Base-by-base conservation (phyloP, 176 grass and related monocot genomes). In the Aegilops tauschii region DNA sequence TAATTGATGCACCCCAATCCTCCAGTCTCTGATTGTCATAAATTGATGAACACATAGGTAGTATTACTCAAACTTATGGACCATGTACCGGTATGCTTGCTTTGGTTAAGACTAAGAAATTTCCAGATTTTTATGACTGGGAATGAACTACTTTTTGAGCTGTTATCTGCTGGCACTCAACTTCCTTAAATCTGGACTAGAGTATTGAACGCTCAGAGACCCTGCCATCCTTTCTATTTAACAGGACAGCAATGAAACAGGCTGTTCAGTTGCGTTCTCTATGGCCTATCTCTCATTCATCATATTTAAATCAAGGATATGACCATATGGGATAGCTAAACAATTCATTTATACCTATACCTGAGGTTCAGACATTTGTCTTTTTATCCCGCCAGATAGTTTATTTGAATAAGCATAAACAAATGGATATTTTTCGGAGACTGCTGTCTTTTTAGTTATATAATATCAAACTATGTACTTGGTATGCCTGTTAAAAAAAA, bases 301-400 rank as follows among this genome's bases (percentile, higher is more conserved):
- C 9, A 71, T 79, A 45, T 28, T 69, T 9, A 79, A 88, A 70
- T 63, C 12, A 78, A 17, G 63, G 49, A 83, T 61, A 70, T 21
- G 11, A 0, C 25, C 42, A 50, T 50, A 30, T 49, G 72, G 13
- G 27, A n/a, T 77, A 30, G 30, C 8, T 59, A 34, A 21, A 58
- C 17, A 82, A 44, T 68, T 81, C 12, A 6, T 30, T 49, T 56
- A 6, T 58, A 75, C 67, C 11, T 65, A 34, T 64, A 84, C 36
- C 37, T 32, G 20, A 72, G 20, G 13, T 59, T 59, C 8, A 3
- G 17, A 25, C n/a, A 37, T 36, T 12, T 85, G 12, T 4, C 78
- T 64, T 40, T 64, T 35, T 10, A 67, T 11, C 20, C 10, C n/a
- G 11, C 28, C 0, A 32, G n/a, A 4, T n/a, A 63, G 58, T 32